Percentiles rank a stretch among this genome's conserved stretches.
These are phyloP conservation scores for Phytopythium litorale DNA, from an alignment of 352 stramenopile species.

Conservation along the genomic window DNA sequence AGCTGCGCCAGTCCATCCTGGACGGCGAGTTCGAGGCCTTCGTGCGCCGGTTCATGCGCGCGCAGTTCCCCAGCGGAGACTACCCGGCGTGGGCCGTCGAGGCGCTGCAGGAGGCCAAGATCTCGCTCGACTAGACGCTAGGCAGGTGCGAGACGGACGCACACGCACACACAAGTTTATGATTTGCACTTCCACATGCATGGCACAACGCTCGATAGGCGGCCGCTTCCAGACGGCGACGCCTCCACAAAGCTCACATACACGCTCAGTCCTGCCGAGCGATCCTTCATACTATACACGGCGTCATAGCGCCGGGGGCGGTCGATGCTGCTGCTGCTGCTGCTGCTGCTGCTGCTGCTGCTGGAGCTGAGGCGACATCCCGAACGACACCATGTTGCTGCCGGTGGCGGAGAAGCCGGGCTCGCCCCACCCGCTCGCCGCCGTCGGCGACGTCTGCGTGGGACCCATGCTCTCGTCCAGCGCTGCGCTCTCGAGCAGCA, in stretches of 20 bases:
- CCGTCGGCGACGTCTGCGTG: constrained; percentile 21
- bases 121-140: constrained; percentile 19
- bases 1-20: constrained; percentile 70
- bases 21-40: constrained; percentile 68
- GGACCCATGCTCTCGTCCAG: constrained; percentile 40
- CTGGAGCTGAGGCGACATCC: constrained; percentile 1
- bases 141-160: not conserved
- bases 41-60: constrained; percentile 73
- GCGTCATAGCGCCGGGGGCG: not conserved
- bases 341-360: constrained; percentile 22
- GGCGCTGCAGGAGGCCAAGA: constrained; percentile 55
- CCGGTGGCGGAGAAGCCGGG: constrained; percentile 8
- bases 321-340: constrained; percentile 18
- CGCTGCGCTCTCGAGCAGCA: constrained; percentile 49
- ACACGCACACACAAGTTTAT: not conserved
- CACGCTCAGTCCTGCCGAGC: not conserved
- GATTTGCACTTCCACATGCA: not conserved
- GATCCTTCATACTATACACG: constrained; percentile 1
- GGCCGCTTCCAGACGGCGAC: not conserved
- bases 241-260: not conserved
- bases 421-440: constrained; percentile 24
- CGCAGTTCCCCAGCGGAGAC: constrained; percentile 51
- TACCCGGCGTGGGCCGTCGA: constrained; percentile 72
- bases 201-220: not conserved
- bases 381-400: not conserved